Conservation (phyloP, 2,329 filamentous ascomycete genomes). For the Scortechinia acanthostroma region DNA sequence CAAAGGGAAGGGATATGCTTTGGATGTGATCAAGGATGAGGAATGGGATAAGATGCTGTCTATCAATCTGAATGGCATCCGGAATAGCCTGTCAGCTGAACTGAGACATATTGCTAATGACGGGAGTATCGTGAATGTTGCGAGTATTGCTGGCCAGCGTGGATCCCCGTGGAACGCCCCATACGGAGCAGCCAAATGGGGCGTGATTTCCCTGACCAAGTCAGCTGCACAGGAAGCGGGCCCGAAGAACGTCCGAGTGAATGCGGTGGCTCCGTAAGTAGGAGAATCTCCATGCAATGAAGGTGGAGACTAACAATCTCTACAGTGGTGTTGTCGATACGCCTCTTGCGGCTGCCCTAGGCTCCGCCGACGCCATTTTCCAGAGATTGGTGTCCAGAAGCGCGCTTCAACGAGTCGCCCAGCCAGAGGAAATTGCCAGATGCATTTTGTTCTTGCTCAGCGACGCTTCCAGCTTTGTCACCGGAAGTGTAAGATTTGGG, state of each 20-base stretch:
- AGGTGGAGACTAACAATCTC: background rate
- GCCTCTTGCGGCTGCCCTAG: too few species aligned
- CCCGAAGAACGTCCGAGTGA: background rate
- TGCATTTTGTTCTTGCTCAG: too few species aligned
- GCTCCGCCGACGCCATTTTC: too few species aligned
- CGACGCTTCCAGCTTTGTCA: too few species aligned
- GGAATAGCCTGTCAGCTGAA: background rate
- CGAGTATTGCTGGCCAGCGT: background rate
- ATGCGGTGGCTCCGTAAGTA: conserved; percentile 2
- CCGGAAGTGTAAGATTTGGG: too few species aligned
- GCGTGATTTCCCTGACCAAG: background rate
- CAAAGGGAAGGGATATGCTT: background rate
- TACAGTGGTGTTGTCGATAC: background rate
- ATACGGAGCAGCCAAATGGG: background rate
- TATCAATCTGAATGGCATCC: background rate
- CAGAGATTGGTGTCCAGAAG: too few species aligned
- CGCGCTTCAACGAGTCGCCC: too few species aligned
- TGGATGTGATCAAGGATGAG: conserved; percentile 8
- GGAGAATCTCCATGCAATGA: background rate
- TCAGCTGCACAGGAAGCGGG: background rate
- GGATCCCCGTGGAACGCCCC: background rate
- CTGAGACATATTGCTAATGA: conserved; percentile 5
- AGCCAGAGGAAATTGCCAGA: too few species aligned
- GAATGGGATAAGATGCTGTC: background rate
- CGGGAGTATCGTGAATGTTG: conserved; percentile 4